phyloP scores from a whole-genome alignment of 352 stramenopile genomes.

The Thalassiosira allenii region DNA sequence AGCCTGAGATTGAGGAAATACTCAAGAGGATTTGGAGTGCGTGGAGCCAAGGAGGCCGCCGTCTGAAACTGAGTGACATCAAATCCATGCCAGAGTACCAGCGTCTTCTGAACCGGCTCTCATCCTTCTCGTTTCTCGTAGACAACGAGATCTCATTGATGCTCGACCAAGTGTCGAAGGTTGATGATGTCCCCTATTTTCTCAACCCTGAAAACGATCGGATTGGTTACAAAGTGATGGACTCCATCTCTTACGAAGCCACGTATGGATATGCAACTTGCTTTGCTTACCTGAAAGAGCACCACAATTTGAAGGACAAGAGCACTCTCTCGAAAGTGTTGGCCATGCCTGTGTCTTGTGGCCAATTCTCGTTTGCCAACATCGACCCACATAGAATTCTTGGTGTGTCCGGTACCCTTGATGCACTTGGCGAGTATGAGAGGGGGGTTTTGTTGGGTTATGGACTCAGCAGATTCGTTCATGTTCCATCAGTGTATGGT shows the following conservation, averaged over 20 bases:
- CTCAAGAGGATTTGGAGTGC: conserved; percentile 69
- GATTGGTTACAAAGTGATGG: conserved; percentile 83
- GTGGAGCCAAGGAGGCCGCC: conserved; percentile 36
- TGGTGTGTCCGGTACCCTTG: conserved; percentile 78
- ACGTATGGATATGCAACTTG: conserved; percentile 75
- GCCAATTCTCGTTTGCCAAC: conserved; percentile 80
- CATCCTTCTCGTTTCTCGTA: conserved; percentile 63
- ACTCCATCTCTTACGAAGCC: conserved; percentile 69
- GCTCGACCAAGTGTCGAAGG: conserved; percentile 61
- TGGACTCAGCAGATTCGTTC: conserved; percentile 67
- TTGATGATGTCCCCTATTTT: conserved; percentile 72
- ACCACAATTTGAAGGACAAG: conserved; percentile 58
- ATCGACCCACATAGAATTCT: conserved; percentile 72
- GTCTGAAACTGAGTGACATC: conserved; percentile 59
- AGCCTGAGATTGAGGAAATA: conserved; percentile 57
- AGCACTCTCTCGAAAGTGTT: conserved; percentile 46
- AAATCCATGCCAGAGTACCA: conserved; percentile 62
- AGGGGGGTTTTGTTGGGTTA: conserved; percentile 68
- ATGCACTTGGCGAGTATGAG: conserved; percentile 63
- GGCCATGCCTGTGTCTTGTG: conserved; percentile 72
- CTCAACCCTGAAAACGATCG: conserved; percentile 57
- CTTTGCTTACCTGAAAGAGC: conserved; percentile 79
- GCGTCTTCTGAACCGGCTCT: conserved; percentile 51
- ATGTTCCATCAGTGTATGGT: conserved; percentile 76
- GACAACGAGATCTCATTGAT: conserved; percentile 77